These are phyloP conservation scores for Epichloe festucae DNA, from an alignment of 2,329 filamentous ascomycete genomes.

Conservation along the genomic window DNA sequence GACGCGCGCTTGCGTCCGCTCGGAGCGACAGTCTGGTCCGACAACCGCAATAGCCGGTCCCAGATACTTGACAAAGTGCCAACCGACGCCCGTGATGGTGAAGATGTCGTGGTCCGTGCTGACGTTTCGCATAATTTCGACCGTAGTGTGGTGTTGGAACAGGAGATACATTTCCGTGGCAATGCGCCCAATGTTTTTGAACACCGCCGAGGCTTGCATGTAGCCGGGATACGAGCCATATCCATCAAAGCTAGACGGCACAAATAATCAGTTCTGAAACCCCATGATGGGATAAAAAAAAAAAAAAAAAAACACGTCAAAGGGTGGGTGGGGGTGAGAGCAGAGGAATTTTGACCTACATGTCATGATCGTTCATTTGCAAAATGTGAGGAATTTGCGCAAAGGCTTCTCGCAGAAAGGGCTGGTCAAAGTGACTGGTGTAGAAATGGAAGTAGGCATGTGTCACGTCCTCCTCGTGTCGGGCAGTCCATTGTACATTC, in stretches of 20 bases:
- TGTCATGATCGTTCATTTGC: conserved; percentile 93
- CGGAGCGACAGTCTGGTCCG: conserved; percentile 82
- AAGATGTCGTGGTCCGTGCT: conserved; percentile 84
- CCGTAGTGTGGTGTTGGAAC: conserved; percentile 94
- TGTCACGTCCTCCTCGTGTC: conserved; percentile 87
- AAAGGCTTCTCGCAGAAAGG: conserved; percentile 85
- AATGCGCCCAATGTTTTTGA: conserved; percentile 93
- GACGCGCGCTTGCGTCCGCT: conserved; percentile 80
- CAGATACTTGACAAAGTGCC: conserved; percentile 97
- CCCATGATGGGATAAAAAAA: neutral
- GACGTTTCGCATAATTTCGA: conserved; percentile 84
- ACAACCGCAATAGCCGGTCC: conserved; percentile 84
- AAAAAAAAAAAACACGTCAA: neutral
- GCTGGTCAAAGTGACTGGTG: conserved; percentile 95
- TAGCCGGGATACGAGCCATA: conserved; percentile 96
- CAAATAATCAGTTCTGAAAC: neutral
- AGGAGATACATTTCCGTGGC: conserved; percentile 96
- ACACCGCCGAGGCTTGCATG: conserved; percentile 95
- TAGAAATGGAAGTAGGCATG: conserved; percentile 99
- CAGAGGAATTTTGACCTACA: conserved; percentile 45
- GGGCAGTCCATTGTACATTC: conserved; percentile 81
- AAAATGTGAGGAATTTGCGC: conserved; percentile 92
- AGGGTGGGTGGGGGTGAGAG: no score
- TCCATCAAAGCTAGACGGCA: conserved; percentile 66
- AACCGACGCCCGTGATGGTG: conserved; percentile 91